Evolutionary conservation across 108 stramenopile species (phyloP), one percentile per base, ranked within the genome.

Genomic region (Ochromonas danica): DNA sequence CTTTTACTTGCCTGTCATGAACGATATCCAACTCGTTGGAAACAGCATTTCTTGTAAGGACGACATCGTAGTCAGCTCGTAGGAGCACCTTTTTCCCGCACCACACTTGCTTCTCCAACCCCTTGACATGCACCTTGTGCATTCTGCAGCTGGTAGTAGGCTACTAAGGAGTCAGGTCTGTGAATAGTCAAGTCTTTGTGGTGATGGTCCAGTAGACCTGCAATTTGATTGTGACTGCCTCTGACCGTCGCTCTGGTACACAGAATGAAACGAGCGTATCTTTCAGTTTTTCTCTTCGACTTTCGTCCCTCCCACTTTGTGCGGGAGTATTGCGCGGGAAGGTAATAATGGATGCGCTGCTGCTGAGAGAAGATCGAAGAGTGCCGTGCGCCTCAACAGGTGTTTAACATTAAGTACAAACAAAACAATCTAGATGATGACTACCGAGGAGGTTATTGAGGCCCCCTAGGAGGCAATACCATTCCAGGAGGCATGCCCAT

Each of bases 401-500:
- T 14, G 17, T 14, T 14, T 31, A 70, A 31, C 67, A 70, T 70
- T 10, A 14, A 14, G 17, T 14, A 31, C 36, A 31, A 31, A 14
- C 14, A 17, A 70, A 14, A 14, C 40, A 31, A 31, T 17, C 10
- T 57, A 22, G 17, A 10, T 22, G 51, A 22, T 10, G 51, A 22
- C 51, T 17, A 17, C 51, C 17, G 51, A 57, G 51, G 51, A 10
- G 17, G 51, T 22, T n/a, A n/a, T n/a, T n/a, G n/a, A n/a, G n/a
- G n/a, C n/a, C n/a, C n/a, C n/a, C n/a, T n/a, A n/a, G n/a, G n/a
- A n/a, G 51, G 51, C 17, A 31, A 31, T 31, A 70, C 22, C 67
- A 70, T 70, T 10, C 67, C 67, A 6, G 72, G 72, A 6, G 40
- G 40, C 72, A 42, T 39, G 72, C 72, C 72, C 17, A 39, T 42